Base-by-base conservation (phyloP, 2,329 filamentous ascomycete species). In the Aureobasidium lini region DNA sequence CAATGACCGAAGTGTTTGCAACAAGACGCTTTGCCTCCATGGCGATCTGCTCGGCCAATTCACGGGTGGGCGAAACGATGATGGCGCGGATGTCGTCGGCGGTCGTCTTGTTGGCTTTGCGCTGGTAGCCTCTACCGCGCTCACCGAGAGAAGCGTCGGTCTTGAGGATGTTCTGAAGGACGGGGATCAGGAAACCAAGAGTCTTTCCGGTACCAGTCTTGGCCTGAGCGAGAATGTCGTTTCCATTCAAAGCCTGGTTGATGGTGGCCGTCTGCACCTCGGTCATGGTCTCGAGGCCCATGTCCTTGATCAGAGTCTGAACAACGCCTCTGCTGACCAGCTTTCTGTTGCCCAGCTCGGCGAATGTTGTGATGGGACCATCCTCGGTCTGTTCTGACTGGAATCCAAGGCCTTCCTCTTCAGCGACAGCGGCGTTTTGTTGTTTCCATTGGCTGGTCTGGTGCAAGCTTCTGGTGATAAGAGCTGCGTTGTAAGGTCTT, bases 141-240 rank as follows among this genome's bases (percentile, higher is more conserved):
- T 76, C 71, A 56, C 81, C 84, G 36, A 95, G 80, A 0, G 76
- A 73, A 1, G 85, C 83, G 64, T 90, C 83, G 61, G 79, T 75
- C 18, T 75, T 72, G 62, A 95, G 77, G 69, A 96, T 88, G 61
- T 85, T 86, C 71, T 96, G 90, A 56, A 97, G 76, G 7, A 91
- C 79, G 53, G 94, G 94, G 6, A 97, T 76, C 28, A 99, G 80
- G 78, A 97, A 99, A 37, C 90, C 94, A 60, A 97, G 77, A 0
- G 94, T 99, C 77, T 99, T 99, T 71, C 94, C 94, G 4, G 94
- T 97, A 71, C 94, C 94, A 8, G 94, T 99, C 76, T 90, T 96
- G 61, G 94, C 94, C 77, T 97, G 94, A 48, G 93, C 94, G 65
- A 97, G 74, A 58, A 96, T 80, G 73, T 96, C 93, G 62, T 80